These are phyloP conservation scores for Prunus salicina DNA, from an alignment of 306 rosid genomes.

Conservation along the genomic window DNA sequence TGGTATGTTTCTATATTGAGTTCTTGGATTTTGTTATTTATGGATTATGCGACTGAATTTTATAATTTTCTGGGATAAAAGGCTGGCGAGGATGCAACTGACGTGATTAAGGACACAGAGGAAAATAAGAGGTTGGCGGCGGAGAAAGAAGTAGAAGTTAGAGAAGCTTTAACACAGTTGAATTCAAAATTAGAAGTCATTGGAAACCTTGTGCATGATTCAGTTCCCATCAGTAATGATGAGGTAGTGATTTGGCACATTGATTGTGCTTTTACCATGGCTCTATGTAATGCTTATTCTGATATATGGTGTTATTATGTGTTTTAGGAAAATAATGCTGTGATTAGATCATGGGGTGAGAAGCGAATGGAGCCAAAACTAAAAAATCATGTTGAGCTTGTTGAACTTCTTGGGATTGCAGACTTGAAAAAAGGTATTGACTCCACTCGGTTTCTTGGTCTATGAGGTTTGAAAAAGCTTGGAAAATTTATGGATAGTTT, in stretches of 20 bases:
- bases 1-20: neutral
- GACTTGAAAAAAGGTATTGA: conserved; percentile 66
- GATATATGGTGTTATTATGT: neutral
- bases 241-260: conserved; percentile 50
- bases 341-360: conserved; percentile 85
- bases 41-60: neutral
- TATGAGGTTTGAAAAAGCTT: neutral
- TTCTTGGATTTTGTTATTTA: neutral
- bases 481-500: neutral
- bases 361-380: conserved; percentile 72
- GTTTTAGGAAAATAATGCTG: conserved; percentile 68
- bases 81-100: conserved; percentile 63
- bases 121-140: conserved; percentile 52
- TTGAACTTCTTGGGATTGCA: conserved; percentile 75
- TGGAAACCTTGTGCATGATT: conserved; percentile 92
- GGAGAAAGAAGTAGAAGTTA: conserved; percentile 76
- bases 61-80: neutral
- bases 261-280: neutral
- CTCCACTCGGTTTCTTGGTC: neutral
- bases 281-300: neutral
- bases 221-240: conserved; percentile 69
- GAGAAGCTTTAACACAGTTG: conserved; percentile 46
- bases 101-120: conserved; percentile 54
- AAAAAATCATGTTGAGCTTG: conserved; percentile 83
- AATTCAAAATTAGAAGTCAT: conserved; percentile 64